Evolutionary conservation across 768 basidiomycete genomes (phyloP), one percentile per base, ranked within the genome.

Genomic region (Boletus sp.): DNA sequence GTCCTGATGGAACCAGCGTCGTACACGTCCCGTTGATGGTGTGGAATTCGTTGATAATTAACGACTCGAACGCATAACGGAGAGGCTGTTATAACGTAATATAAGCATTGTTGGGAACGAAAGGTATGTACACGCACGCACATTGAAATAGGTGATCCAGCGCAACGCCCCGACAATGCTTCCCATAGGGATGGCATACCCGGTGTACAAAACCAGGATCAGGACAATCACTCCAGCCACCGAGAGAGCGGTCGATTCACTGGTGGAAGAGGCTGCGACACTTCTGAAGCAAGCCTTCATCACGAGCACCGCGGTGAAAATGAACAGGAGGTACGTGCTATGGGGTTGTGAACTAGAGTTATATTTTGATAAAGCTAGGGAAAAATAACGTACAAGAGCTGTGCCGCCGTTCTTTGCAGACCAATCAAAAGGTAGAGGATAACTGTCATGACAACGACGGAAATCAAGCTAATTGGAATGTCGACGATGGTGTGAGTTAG

Each of bases 281-380:
- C 74, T 74, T 38, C 90, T 77, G 79, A 90, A 93, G 77, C 83
- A 91, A 0, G 81, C 79, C 64, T 84, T 87, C 83, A 92, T 87
- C 7, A 82, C 74, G 32, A 89, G 48, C 23, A 83, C 77, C 60
- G 83, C 76, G 4, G 74, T 68, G 50, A 82, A 75, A 7, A 80
- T 53, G 59, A 83, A 77, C 30, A 89, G 67, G 64, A 79, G 75
- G 65, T 77, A 83, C 6, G 77, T 79, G 69, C 85, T 85, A 19
- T 65, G 74, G 58, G 11, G 64, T 65, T 1, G 77, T 68, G 41
- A 78, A 72, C 19, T 65, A 68, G 71, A 69, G 29, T 61, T 53
- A 50, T 7, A 7, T 25, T 4, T 1, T 1, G 1, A 44, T 1
- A 6, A 13, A 7, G 7, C 2, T 5, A 14, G 47, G 39, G 13